Percentiles rank a stretch among this genome's conserved stretches.
These are phyloP conservation scores for Entomortierella chlamydospora DNA, from an alignment of 192 early-diverging fungal genomes.

Conservation along the genomic window DNA sequence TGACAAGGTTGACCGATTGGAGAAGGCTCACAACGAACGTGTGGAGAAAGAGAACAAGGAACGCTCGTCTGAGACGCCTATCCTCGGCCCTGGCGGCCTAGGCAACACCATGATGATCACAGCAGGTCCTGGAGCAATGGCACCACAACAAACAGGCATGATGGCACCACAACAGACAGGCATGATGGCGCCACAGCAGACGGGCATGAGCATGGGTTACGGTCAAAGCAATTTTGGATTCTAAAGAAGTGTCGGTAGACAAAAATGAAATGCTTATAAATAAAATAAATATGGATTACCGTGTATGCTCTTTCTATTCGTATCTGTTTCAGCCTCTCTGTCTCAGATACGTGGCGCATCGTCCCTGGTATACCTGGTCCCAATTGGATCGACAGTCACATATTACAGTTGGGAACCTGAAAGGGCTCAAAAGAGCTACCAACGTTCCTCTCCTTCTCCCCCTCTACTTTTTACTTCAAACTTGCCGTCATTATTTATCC, in stretches of 20 bases:
- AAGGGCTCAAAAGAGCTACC: background rate
- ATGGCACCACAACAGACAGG: conserved; percentile 32
- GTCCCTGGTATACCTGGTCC: no score
- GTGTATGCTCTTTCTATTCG: no score
- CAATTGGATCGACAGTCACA: no score
- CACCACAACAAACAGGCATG: conserved; percentile 37
- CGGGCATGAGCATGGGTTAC: conserved; percentile 24
- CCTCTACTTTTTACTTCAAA: background rate
- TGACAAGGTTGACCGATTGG: conserved; percentile 72
- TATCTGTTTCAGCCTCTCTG: background rate
- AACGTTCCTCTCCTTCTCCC: background rate
- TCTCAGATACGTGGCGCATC: background rate
- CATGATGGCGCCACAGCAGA: conserved; percentile 19
- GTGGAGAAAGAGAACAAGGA: conserved; percentile 36
- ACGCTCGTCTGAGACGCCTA: conserved; percentile 23
- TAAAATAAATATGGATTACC: no score
- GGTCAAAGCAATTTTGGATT: conserved; percentile 32
- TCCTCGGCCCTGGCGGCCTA: conserved; percentile 36
- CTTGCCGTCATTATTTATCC: no score
- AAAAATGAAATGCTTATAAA: no score
- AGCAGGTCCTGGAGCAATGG: conserved; percentile 18
- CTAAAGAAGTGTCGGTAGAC: background rate
- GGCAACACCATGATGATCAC: conserved; percentile 43
- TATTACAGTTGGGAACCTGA: background rate
- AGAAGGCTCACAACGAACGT: conserved; percentile 45